Conservation (phyloP, 495 filamentous ascomycete genomes). For the Evernia prunastri region DNA sequence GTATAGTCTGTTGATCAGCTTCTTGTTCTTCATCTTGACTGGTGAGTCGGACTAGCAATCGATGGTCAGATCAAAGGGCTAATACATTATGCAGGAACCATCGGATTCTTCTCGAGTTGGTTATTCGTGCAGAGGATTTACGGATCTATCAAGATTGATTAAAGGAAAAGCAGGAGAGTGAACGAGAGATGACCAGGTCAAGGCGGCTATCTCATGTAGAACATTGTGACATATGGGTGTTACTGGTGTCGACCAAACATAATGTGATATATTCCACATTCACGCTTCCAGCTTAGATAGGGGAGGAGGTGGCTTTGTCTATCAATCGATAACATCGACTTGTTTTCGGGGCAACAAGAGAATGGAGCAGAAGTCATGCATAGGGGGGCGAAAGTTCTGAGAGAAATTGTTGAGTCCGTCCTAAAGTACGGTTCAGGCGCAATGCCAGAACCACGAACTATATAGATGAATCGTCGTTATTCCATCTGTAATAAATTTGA, state of each 20-base stretch:
- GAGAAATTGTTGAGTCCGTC: too few species aligned
- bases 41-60: conserved; percentile 50
- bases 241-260: neutral
- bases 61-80: conserved; percentile 16
- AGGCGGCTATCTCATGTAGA: conserved; percentile 11
- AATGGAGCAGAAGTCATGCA: too few species aligned
- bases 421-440: too few species aligned
- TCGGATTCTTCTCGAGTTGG: conserved; percentile 94
- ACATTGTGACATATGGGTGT: conserved; percentile 7
- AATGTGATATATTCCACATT: neutral
- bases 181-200: neutral
- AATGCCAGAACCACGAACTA: too few species aligned
- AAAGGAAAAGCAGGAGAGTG: conserved; percentile 22
- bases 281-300: neutral
- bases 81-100: conserved; percentile 57
- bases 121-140: conserved; percentile 91
- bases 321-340: neutral
- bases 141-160: conserved; percentile 92
- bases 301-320: neutral
- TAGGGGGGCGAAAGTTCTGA: too few species aligned
- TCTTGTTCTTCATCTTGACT: conserved; percentile 87
- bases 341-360: too few species aligned
- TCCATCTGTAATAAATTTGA: too few species aligned
- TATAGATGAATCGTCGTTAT: too few species aligned
- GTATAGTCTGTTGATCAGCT: conserved; percentile 82